Percentiles rank a stretch among this genome's conserved stretches.
phyloP scores from a whole-genome alignment of 2,329 filamentous ascomycete genomes.

The Xylaria digitata region DNA sequence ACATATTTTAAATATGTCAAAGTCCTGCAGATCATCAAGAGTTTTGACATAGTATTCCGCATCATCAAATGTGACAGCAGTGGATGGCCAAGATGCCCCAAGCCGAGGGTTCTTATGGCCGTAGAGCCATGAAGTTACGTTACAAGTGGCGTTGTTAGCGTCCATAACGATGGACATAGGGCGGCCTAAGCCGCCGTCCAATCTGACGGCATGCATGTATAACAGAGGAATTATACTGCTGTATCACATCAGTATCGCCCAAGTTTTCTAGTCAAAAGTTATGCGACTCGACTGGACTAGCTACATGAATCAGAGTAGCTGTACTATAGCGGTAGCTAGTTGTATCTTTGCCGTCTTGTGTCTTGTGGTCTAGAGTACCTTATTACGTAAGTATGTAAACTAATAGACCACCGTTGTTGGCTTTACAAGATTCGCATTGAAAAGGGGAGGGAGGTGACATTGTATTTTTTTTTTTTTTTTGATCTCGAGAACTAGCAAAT shows the following conservation, averaged over 20 bases:
- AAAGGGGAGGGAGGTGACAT: too few relatives aligned
- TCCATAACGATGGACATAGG: not conserved
- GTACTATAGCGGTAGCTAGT: not conserved
- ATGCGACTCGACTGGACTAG: not conserved
- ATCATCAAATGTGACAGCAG: not conserved
- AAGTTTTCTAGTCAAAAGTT: not conserved
- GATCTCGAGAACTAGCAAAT: too few relatives aligned
- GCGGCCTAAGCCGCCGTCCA: not conserved
- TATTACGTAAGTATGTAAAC: not conserved
- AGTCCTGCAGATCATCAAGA: slow-evolving; percentile 26
- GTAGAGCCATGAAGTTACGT: slow-evolving; percentile 30
- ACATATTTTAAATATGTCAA: slow-evolving; percentile 5
- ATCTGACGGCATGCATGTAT: not conserved
- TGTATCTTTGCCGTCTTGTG: not conserved
- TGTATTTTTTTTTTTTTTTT: too few relatives aligned
- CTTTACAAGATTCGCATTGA: too few relatives aligned
- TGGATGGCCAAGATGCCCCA: not conserved
- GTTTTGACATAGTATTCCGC: too few relatives aligned
- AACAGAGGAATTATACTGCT: slow-evolving; percentile 3
- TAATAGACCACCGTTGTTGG: too few relatives aligned
- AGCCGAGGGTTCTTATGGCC: not conserved
- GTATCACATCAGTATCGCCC: not conserved
- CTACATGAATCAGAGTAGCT: not conserved
- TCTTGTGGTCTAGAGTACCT: not conserved
- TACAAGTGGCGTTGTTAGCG: slow-evolving; percentile 33